These are phyloP conservation scores for Chaetoceros tenuissimus DNA, from an alignment of 108 stramenopile genomes.

Conservation along the genomic window DNA sequence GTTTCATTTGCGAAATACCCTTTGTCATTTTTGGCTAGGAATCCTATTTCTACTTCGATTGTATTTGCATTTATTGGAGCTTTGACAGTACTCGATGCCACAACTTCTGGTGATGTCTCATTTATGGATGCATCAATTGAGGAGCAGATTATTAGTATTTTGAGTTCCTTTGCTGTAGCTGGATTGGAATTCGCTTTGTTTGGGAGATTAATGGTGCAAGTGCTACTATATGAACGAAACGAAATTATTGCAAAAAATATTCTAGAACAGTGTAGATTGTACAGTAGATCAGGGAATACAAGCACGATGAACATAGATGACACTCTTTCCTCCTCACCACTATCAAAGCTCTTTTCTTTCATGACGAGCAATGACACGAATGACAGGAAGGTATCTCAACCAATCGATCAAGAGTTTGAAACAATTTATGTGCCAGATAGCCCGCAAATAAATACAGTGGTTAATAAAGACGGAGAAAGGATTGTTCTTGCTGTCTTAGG, in stretches of 20 bases:
- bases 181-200: slow-evolving; percentile 42
- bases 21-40: slow-evolving; percentile 34
- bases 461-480: slow-evolving; percentile 18
- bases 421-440: too few species aligned
- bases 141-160: slow-evolving; percentile 6
- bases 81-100: slow-evolving; percentile 5
- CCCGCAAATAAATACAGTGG: background rate
- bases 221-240: slow-evolving; percentile 52
- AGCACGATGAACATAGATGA: too few species aligned
- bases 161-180: slow-evolving; percentile 18
- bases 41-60: slow-evolving; percentile 26
- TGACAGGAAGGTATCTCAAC: too few species aligned
- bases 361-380: too few species aligned
- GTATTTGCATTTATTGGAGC: slow-evolving; percentile 10
- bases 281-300: background rate
- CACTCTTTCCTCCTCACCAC: too few species aligned
- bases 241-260: slow-evolving; percentile 45
- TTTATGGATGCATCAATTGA: background rate
- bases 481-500: slow-evolving; percentile 57
- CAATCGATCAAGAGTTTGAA: too few species aligned
- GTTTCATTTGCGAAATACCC: slow-evolving; percentile 52
- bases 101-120: background rate
- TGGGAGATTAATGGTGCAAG: slow-evolving; percentile 45
- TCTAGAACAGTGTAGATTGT: slow-evolving; percentile 23
- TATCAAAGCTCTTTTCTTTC: too few species aligned